Conservation (phyloP, 2,329 filamentous ascomycete genomes). For the Colletotrichum lentis region DNA sequence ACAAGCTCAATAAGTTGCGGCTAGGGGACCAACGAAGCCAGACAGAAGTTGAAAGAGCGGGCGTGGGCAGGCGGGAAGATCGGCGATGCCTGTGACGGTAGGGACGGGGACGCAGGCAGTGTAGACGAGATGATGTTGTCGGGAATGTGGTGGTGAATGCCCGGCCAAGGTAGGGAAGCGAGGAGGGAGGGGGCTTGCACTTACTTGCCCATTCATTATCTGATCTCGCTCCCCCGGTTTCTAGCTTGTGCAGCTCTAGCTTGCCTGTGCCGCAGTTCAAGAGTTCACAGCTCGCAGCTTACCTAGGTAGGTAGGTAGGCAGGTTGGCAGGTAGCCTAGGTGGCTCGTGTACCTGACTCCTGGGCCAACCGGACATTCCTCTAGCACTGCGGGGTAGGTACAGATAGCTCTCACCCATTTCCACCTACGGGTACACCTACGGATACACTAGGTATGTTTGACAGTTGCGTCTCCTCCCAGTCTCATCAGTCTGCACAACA, state of each 20-base stretch:
- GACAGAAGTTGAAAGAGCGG: constrained; percentile 11
- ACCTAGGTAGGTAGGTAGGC: too few relatives aligned
- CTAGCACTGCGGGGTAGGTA: too few relatives aligned
- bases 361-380: too few relatives aligned
- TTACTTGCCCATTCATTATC: background rate
- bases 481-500: background rate
- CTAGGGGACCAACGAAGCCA: background rate
- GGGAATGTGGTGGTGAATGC: background rate
- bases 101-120: background rate
- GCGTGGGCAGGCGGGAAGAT: background rate
- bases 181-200: background rate
- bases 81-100: background rate
- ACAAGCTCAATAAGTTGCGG: background rate
- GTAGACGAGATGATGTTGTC: constrained; percentile 5
- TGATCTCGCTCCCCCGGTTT: background rate
- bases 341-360: too few relatives aligned
- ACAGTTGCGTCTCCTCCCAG: background rate
- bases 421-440: too few relatives aligned
- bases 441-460: too few relatives aligned
- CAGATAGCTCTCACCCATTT: too few relatives aligned
- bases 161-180: background rate
- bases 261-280: background rate
- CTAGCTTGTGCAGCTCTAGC: background rate
- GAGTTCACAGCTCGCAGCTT: constrained; percentile 3
- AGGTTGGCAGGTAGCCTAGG: too few relatives aligned